Base-by-base conservation (phyloP, 2,329 filamentous ascomycete species). In the Colletotrichum musae region DNA sequence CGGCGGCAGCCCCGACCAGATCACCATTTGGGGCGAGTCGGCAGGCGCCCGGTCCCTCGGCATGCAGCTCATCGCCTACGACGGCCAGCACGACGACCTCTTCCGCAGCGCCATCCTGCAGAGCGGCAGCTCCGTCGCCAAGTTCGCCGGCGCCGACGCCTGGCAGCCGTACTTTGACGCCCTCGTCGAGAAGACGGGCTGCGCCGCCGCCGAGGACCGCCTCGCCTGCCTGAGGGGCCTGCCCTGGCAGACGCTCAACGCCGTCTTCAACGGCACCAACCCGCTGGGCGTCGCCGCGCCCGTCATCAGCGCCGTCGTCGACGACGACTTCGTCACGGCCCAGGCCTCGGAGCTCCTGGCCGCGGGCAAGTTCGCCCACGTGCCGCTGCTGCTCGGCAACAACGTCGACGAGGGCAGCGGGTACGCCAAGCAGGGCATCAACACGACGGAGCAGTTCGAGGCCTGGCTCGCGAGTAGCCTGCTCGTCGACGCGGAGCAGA, bases 81-180 rank as follows among this genome's bases (percentile, higher is more conserved):
- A 86, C 54, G 91, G 91, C 0, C 81, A 92, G 74, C 83, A 86
- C 73, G 86, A 88, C 70, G 83, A 87, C 2, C 80, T 93, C 0
- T 93, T 93, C 82, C 84, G 88, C n/a, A 89, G 81, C 2, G 89
- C 80, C 5, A 92, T 93, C 72, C 92, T 92, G 89, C 85, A 88
- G 76, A 88, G 85, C 1, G 88, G 88, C 1, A 79, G 75, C 0
- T 79, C 82, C 1, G 91, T 89, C 73, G 81, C 91, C 72, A 77
- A 79, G 1, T 81, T 91, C 2, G 83, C 86, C 16, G 70, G 77
- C 0, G 80, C 82, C 28, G 85, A 86, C 0, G 86, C 90, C 13
- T 93, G 70, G 70, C 70, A 72, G 54, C 70, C 70, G 15, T 72
- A 65, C 58, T 71, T 72, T 18, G 61, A 72, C 1, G 70, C 70